These are phyloP conservation scores for Starmerella gropengiesseri DNA, from an alignment of 805 yeast genomes.

Conservation along the genomic window DNA sequence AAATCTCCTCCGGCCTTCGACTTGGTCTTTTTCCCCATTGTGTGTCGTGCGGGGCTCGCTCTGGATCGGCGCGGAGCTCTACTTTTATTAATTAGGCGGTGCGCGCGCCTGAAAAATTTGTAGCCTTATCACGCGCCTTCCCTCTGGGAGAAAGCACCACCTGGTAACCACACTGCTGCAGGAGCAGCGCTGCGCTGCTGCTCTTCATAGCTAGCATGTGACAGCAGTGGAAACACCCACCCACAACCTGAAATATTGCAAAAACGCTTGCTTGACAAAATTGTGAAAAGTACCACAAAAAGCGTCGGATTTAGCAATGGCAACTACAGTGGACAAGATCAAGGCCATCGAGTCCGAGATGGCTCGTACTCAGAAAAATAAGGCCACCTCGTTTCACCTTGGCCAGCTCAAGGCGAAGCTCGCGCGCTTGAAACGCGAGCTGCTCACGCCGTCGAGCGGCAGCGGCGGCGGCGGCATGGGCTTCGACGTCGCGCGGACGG, in stretches of 20 bases:
- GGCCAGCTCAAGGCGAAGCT: slow-evolving; percentile 95
- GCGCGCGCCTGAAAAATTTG: slow-evolving; percentile 7
- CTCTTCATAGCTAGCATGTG: slow-evolving; percentile 4
- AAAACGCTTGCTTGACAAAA: too few relatives aligned
- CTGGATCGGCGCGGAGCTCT: not conserved
- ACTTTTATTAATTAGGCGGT: not conserved
- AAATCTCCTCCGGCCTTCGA: slow-evolving; percentile 55
- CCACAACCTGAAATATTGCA: too few relatives aligned
- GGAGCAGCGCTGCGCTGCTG: too few relatives aligned
- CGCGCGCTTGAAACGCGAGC: slow-evolving; percentile 88
- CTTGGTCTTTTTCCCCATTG: slow-evolving; percentile 54
- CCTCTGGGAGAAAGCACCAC: too few relatives aligned
- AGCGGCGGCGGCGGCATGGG: slow-evolving; percentile 94
- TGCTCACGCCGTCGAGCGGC: slow-evolving; percentile 57
- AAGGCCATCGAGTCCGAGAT: slow-evolving; percentile 89
- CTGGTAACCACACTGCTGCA: too few relatives aligned
- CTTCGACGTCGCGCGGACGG: slow-evolving; percentile 97
- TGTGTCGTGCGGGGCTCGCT: not conserved
- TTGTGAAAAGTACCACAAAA: too few relatives aligned
- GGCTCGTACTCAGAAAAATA: slow-evolving; percentile 96
- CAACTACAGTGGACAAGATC: slow-evolving; percentile 53
- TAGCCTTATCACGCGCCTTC: slow-evolving; percentile 6
- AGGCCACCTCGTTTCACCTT: slow-evolving; percentile 93
- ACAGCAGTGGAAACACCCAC: not conserved
- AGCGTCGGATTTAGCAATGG: slow-evolving; percentile 36